phyloP scores from a whole-genome alignment of 1,139 yeast species.

The Keqinozyma sinolaborantium region DNA sequence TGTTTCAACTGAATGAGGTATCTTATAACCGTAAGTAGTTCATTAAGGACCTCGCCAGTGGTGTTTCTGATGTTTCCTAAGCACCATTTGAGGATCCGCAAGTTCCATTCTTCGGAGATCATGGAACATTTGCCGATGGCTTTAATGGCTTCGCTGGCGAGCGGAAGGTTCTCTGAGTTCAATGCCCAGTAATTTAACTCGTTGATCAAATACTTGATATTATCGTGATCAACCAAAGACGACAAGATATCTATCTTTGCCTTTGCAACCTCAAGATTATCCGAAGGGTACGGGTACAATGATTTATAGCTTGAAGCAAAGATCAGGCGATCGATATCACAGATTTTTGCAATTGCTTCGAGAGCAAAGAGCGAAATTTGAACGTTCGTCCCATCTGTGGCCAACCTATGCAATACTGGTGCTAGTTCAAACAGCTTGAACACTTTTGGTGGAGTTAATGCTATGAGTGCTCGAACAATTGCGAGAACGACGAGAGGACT shows the following conservation, averaged over 20 bases:
- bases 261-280: slow-evolving; percentile 41
- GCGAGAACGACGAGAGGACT: slow-evolving; percentile 67
- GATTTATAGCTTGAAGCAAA: slow-evolving; percentile 47
- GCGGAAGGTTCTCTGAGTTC: slow-evolving; percentile 23
- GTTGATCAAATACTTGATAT: slow-evolving; percentile 49
- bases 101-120: slow-evolving; percentile 32
- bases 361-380: slow-evolving; percentile 37
- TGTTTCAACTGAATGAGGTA: slow-evolving; percentile 61
- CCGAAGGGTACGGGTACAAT: slow-evolving; percentile 62
- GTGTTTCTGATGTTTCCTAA: slow-evolving; percentile 27
- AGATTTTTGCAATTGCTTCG: slow-evolving; percentile 38
- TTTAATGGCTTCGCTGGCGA: slow-evolving; percentile 55
- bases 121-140: slow-evolving; percentile 54
- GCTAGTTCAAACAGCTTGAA: slow-evolving; percentile 49
- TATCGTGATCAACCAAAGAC: slow-evolving; percentile 49
- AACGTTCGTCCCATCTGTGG: slow-evolving; percentile 22
- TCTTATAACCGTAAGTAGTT: slow-evolving; percentile 66
- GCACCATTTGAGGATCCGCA: slow-evolving; percentile 40
- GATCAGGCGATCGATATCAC: slow-evolving; percentile 32
- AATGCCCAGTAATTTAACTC: slow-evolving; percentile 68
- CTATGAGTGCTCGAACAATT: slow-evolving; percentile 50
- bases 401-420: slow-evolving; percentile 44
- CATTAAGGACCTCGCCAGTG: slow-evolving; percentile 42
- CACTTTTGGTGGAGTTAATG: slow-evolving; percentile 50
- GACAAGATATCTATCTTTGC: slow-evolving; percentile 67